Base-by-base conservation (phyloP, 257 asterid genomes). In the Pogostemon cablin region DNA sequence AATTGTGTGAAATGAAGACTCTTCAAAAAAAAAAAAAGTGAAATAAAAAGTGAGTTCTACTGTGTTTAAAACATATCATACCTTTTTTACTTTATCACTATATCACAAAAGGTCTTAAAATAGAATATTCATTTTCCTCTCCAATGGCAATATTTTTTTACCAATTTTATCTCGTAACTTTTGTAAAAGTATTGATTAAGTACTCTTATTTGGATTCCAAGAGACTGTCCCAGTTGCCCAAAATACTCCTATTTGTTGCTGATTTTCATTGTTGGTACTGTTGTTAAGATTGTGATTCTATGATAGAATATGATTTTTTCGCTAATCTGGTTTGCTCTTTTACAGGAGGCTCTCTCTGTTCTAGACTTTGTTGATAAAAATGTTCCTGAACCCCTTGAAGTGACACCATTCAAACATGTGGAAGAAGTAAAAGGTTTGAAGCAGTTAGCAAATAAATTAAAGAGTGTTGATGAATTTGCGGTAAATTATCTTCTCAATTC, bases 361-460 rank as follows among this genome's bases (percentile, higher is more conserved):
- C 65, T 81, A 73, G 97, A 91, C 73, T 91, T 95, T 71, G 85
- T 91, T 65, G 98, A 86, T 82, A 64, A 58, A 69, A 79, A 72
- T 72, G 81, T 20, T 20, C 96, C 98, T 80, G 87, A 81, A 77
- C 86, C 96, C 17, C 37, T 91, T 11, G 95, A 84, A 72, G 75
- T 38, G 72, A 95, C 98, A 42, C 98, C 97, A 59, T 91, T 95
- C 72, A 85, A 67, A 60, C 57, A 81, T 69, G 98, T 95, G 68
- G 86, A 86, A 77, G 96, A 91, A 2, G 92, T 95, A 67, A 91
- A 95, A 80, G 99, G 86, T 73, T 77, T 95, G 86, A 95, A 88
- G 87, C 89, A 79, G 82, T 74, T 95, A 55, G 32, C 32, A 25
- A 25, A 25, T 25, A 25, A 25, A 25, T 76, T 68, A 91, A 88